These are phyloP conservation scores for Porpolomopsis calyptriformis DNA, from an alignment of 768 basidiomycete genomes.

Conservation along the genomic window DNA sequence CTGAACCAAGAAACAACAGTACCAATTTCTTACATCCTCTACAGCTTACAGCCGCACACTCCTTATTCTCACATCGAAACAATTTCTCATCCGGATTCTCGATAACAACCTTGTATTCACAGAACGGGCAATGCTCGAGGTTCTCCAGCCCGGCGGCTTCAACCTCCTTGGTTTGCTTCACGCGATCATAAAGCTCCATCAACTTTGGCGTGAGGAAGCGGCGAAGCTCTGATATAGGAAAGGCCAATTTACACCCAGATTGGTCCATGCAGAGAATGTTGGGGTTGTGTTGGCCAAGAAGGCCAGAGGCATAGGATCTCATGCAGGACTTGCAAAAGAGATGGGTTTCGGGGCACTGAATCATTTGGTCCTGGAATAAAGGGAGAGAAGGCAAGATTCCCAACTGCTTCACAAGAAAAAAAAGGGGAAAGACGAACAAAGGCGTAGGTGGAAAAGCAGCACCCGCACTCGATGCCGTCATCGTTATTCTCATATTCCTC, in stretches of 20 bases:
- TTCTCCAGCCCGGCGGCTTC: constrained; percentile 68
- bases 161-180: constrained; percentile 71
- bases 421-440: constrained; percentile 1
- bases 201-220: constrained; percentile 61
- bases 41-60: constrained; percentile 71
- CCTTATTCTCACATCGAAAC: constrained; percentile 44
- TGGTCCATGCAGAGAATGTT: constrained; percentile 75
- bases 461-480: constrained; percentile 75
- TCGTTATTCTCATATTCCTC: constrained; percentile 37
- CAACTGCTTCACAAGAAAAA: neutral
- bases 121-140: constrained; percentile 85
- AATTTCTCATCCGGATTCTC: constrained; percentile 57
- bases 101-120: constrained; percentile 78
- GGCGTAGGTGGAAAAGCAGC: constrained; percentile 48
- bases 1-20: constrained; percentile 16
- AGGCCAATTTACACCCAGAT: constrained; percentile 56
- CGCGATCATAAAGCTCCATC: constrained; percentile 57
- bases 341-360: constrained; percentile 84
- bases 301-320: constrained; percentile 52
- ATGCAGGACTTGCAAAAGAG: constrained; percentile 76
- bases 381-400: neutral
- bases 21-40: constrained; percentile 67
- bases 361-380: constrained; percentile 58
- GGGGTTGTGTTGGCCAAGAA: constrained; percentile 53
- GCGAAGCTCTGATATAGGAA: constrained; percentile 57